Evolutionary conservation across 1,284 basidiomycete genomes (phyloP).

Genomic region (Melampsora americana): DNA sequence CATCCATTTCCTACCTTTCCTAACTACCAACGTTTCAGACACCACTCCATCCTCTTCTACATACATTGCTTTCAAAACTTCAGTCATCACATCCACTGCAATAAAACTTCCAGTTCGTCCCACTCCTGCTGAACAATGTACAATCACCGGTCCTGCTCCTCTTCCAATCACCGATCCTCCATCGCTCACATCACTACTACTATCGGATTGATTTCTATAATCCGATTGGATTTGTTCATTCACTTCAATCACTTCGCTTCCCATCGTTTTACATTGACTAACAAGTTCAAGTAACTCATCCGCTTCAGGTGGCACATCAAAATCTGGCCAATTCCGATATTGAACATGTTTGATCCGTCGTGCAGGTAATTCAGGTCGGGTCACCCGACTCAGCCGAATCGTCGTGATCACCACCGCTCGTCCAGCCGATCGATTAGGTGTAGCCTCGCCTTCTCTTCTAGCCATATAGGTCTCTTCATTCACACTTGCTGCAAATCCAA

Average conservation of each 20-base stretch:
- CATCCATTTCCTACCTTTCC: neutral
- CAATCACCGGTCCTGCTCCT: slow-evolving; percentile 62
- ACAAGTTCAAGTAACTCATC: slow-evolving; percentile 70
- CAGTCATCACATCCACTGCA: slow-evolving; percentile 77
- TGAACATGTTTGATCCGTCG: slow-evolving; percentile 68
- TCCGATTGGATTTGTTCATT: slow-evolving; percentile 41
- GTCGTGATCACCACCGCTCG: slow-evolving; percentile 47
- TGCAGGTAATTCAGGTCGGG: slow-evolving; percentile 30
- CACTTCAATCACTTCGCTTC: slow-evolving; percentile 61
- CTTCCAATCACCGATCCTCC: slow-evolving; percentile 58
- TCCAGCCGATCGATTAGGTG: neutral
- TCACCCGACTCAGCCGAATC: slow-evolving; percentile 46
- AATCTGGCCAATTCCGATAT: slow-evolving; percentile 87
- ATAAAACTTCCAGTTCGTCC: slow-evolving; percentile 89
- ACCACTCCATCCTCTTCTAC: neutral
- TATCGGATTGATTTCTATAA: slow-evolving; percentile 55
- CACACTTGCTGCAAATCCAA: slow-evolving; percentile 50
- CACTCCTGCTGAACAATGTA: slow-evolving; percentile 85
- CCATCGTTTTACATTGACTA: slow-evolving; percentile 60
- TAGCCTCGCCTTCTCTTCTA: neutral
- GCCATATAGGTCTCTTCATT: neutral
- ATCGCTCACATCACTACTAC: slow-evolving; percentile 55
- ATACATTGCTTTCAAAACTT: slow-evolving; percentile 67
- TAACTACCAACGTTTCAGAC: neutral
- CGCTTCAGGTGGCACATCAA: slow-evolving; percentile 82